Evolutionary conservation across 2,329 filamentous ascomycete genomes (phyloP), one percentile per base, ranked within the genome.

Genomic region (Tolypocladium nubicola): DNA sequence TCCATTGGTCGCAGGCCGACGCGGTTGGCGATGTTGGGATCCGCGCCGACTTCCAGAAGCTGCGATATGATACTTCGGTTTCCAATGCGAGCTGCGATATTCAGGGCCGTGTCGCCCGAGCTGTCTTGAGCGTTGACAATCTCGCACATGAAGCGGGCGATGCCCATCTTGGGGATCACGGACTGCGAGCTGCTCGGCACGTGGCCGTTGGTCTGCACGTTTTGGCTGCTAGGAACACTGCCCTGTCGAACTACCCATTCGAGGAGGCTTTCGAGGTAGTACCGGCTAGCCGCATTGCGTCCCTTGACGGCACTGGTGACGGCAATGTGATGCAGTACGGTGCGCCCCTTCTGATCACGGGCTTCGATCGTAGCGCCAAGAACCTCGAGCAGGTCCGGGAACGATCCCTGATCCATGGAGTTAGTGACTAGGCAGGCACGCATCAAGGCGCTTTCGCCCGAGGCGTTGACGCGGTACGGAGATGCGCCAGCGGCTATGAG

Each of bases 21-120:
- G 53, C 91, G 85, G 66, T 99, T 99, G 7, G 90, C 83, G 66
- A 97, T 92, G 56, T 87, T 85, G n/a, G 91, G 88, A 70, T 97
- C 91, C 1, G 94, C 94, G 57, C 93, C 91, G 49, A 99, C 92
- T 72, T 99, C 94, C 13, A 97, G 79, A 38, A 99, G 78, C 69
- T 99, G 94, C n/a, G 91, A 93, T 58, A 97, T 96, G 65, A 99
- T 96, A 65, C 90, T 95, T 57, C 88, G 82, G 69, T 96, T 97
- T 26, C 91, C 90, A 63, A 97, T 96, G 60, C 94, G 82, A 1
- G 94, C 92, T 2, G 93, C 94, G 61, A 97, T 87, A 64, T 97
- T 97, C 23, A 99, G 78, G 0, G 94, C 94, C 0, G 94, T 99
- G 67, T 99, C 96, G 0, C 94, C 94, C 39, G 89, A 88, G 66